Evolutionary conservation across 73 alveolate genomes (phyloP).

Genomic region (Paramecium pentaurelia): DNA sequence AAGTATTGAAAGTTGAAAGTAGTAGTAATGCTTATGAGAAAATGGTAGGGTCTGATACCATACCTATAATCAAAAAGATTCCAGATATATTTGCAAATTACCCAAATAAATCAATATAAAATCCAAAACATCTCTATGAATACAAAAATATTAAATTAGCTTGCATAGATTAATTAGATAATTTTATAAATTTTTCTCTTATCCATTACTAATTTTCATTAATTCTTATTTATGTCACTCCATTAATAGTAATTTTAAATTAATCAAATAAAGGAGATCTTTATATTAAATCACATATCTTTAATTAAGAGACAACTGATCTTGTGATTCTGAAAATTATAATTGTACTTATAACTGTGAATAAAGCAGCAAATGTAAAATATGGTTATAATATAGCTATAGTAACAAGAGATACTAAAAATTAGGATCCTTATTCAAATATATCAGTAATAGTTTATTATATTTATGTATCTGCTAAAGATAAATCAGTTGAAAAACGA

Average conservation of each 20-base stretch:
- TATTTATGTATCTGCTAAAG: constrained; percentile 12
- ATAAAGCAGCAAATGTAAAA: not conserved
- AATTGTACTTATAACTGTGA: not conserved
- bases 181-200: not conserved
- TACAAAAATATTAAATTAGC: constrained; percentile 17
- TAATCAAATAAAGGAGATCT: constrained; percentile 38
- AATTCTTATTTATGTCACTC: not conserved
- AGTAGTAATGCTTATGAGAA: constrained; percentile 30
- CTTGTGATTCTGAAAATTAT: not conserved
- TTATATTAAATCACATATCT: not conserved
- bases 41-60: not conserved
- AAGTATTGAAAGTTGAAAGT: constrained; percentile 10
- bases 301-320: not conserved
- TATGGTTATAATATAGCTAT: not conserved
- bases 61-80: not conserved
- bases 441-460: not conserved
- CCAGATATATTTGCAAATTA: not conserved
- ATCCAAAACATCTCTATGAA: not conserved
- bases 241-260: not conserved
- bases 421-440: constrained; percentile 28
- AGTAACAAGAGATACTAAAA: not conserved
- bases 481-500: constrained; percentile 63
- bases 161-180: not conserved
- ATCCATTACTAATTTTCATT: not conserved
- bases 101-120: constrained; percentile 19